Evolutionary conservation across 2,329 filamentous ascomycete genomes (phyloP).

Genomic region (Emergomyces africanus): DNA sequence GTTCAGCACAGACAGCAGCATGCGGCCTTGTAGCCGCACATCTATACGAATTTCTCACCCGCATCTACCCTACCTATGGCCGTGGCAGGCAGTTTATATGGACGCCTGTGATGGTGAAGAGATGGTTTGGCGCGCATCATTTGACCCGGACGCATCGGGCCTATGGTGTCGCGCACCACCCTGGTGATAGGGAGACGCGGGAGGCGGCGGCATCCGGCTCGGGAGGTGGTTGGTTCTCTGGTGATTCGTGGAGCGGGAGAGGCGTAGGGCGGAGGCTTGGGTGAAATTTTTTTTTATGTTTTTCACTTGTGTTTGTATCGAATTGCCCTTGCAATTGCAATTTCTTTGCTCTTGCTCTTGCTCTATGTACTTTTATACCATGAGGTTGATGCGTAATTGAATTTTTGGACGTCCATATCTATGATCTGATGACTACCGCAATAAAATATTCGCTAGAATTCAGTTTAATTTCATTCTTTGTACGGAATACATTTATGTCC

Average conservation of each 20-base stretch:
- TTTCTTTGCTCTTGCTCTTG: neutral
- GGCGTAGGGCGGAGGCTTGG: slow-evolving; percentile 1
- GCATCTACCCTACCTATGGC: slow-evolving; percentile 79
- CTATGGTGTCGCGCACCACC: slow-evolving; percentile 1
- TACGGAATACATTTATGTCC: too few species aligned
- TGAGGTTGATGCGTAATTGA: neutral
- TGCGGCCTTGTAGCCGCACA: slow-evolving; percentile 82
- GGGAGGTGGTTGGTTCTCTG: slow-evolving; percentile 1
- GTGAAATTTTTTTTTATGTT: neutral
- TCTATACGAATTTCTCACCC: slow-evolving; percentile 76
- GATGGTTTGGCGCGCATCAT: slow-evolving; percentile 39
- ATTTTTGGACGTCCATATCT: neutral
- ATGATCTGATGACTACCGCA: neutral
- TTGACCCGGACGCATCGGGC: neutral
- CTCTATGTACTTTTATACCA: neutral
- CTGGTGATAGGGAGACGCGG: neutral
- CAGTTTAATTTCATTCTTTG: neutral
- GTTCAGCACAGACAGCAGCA: slow-evolving; percentile 48
- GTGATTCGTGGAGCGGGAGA: slow-evolving; percentile 2
- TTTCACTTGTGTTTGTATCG: too few species aligned
- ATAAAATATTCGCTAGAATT: neutral
- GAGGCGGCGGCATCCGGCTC: slow-evolving; percentile 4
- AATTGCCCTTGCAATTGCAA: too few species aligned
- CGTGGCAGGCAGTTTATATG: slow-evolving; percentile 64
- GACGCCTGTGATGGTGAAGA: slow-evolving; percentile 60